Conservation (phyloP, 805 yeast genomes). For the Jamesozyma lodderae region DNA sequence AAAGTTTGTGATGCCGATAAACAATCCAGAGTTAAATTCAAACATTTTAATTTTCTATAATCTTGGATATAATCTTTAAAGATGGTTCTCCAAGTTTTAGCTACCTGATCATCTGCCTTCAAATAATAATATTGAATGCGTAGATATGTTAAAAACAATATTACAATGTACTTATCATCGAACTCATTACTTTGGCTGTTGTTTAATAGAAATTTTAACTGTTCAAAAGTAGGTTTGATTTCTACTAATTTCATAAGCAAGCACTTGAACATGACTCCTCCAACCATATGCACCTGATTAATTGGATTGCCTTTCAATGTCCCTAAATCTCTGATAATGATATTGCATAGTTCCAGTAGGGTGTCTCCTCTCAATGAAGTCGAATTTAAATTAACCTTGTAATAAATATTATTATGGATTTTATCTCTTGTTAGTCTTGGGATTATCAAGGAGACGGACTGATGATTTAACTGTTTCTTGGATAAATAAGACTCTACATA, state of each 20-base stretch:
- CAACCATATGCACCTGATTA: slow-evolving; percentile 16
- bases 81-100: slow-evolving; percentile 38
- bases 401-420: slow-evolving; percentile 26
- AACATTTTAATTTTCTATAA: slow-evolving; percentile 53
- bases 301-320: slow-evolving; percentile 11
- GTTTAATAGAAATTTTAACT: slow-evolving; percentile 31
- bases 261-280: slow-evolving; percentile 37
- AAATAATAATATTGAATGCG: slow-evolving; percentile 34
- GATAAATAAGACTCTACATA: slow-evolving; percentile 25
- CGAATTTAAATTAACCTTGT: slow-evolving; percentile 21
- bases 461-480: slow-evolving; percentile 24
- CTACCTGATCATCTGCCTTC: slow-evolving; percentile 32
- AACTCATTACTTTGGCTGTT: slow-evolving; percentile 49
- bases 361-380: slow-evolving; percentile 25
- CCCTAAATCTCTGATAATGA: slow-evolving; percentile 24
- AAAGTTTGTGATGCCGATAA: slow-evolving; percentile 22
- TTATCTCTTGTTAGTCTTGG: slow-evolving; percentile 27
- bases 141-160: slow-evolving; percentile 53
- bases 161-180: slow-evolving; percentile 42
- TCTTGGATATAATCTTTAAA: slow-evolving; percentile 55
- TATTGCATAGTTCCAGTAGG: slow-evolving; percentile 16
- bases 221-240: slow-evolving; percentile 47
- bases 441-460: slow-evolving; percentile 27
- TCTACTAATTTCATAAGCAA: slow-evolving; percentile 70
- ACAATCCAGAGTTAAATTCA: slow-evolving; percentile 32